Base-by-base conservation (phyloP, 2,329 filamentous ascomycete species). In the Colletotrichum incanum region DNA sequence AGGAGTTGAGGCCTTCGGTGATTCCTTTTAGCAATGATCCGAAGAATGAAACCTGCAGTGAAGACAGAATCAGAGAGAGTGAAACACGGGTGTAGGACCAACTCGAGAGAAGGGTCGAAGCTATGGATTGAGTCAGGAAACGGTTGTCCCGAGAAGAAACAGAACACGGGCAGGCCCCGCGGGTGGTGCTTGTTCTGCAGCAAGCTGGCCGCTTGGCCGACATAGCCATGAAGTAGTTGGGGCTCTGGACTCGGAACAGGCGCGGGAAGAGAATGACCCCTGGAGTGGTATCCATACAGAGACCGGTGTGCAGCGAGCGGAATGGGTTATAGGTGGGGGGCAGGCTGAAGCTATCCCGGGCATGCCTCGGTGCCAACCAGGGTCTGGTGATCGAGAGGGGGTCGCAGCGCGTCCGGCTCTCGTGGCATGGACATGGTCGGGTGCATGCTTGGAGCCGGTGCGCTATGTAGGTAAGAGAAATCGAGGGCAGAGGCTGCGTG, bases 311-410 rank as follows among this genome's bases (percentile, higher is more conserved):
- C 16, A 70, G 54, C 37, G 47, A 41, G 47, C 65, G 31, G 20
- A 28, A 72, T 49, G 70, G 65, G 45, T 43, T 52, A 50, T 37
- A 45, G 31, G 55, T 52, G 69, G 67, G 71, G 69, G 67, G 60
- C 23, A 62, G 61, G 31, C 56, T 71, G 67, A 73, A 66, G 71
- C 49, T 71, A 73, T 73, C 67, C 66, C 61, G 61, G 56, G 41
- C 55, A 31, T 60, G 67, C 60, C 62, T 66, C 67, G 54, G 65
- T 65, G 71, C 65, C 67, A 43, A 39, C 60, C 55, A 67, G 49
- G 55, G 49, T 39, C 37, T 61, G 47, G 49, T 47, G 55, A 54
- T 58, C 55, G 65, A 61, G 58, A 62, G 50, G 67, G 47, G 34
- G 20, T 41, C 50, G 34, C 31, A 59, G 43, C 45, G 49, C 61